These are phyloP conservation scores for Gomphus bonarii DNA, from an alignment of 1,284 basidiomycete species.

Conservation along the genomic window DNA sequence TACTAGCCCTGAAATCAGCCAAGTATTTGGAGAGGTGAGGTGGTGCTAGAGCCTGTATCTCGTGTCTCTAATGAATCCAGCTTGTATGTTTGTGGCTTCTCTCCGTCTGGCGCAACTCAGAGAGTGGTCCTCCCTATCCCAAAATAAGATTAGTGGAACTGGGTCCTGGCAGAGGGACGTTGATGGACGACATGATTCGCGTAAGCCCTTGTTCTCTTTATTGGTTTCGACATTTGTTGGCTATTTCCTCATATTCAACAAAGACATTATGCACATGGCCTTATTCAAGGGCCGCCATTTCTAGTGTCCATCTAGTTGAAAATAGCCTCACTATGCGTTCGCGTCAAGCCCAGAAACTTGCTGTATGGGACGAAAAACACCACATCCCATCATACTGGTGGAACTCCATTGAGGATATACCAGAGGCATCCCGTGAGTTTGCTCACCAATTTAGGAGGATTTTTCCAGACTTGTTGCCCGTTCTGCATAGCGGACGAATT, in stretches of 20 bases:
- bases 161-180: constrained; percentile 88
- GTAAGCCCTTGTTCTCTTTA: constrained; percentile 32
- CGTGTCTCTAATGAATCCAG: background rate
- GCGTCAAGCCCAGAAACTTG: constrained; percentile 54
- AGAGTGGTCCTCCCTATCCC: constrained; percentile 53
- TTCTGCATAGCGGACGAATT: constrained; percentile 38
- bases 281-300: constrained; percentile 28
- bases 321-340: constrained; percentile 59
- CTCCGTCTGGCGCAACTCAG: constrained; percentile 74
- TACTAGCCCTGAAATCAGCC: constrained; percentile 94
- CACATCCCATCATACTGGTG: constrained; percentile 55
- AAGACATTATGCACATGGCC: constrained; percentile 49
- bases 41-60: background rate
- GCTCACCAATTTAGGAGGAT: constrained; percentile 15
- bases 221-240: background rate
- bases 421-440: constrained; percentile 14
- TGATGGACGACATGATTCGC: constrained; percentile 86
- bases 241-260: constrained; percentile 16
- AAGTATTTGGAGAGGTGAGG: constrained; percentile 91
- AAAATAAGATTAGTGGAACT: constrained; percentile 78
- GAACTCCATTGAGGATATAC: constrained; percentile 61
- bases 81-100: constrained; percentile 46
- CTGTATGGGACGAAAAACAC: constrained; percentile 12
- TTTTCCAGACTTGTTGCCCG: background rate
- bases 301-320: constrained; percentile 71